A percentile compares a stretch with the other conserved stretches of the same genome.
phyloP scores from a whole-genome alignment of 2,329 filamentous ascomycete genomes.

The Malbranchea cinnamomea region DNA sequence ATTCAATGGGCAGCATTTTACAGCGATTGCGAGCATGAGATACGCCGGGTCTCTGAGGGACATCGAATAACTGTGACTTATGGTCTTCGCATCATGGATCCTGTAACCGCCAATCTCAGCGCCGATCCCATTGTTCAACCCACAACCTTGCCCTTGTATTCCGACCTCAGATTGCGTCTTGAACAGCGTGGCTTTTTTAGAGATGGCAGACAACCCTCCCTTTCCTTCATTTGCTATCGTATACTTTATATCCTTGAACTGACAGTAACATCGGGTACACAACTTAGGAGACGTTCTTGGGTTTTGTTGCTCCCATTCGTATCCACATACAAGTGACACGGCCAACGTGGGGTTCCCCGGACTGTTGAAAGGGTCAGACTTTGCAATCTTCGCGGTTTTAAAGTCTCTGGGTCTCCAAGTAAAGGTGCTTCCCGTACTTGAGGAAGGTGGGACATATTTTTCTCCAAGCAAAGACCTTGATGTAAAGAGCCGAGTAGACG shows the following conservation, averaged over 20 bases:
- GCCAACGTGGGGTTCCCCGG: conserved; percentile 16
- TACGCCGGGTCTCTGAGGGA: conserved; percentile 33
- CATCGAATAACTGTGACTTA: conserved; percentile 46
- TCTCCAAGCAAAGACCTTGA: background rate
- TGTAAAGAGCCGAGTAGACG: background rate
- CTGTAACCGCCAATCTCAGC: conserved; percentile 15
- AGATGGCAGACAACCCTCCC: conserved; percentile 16
- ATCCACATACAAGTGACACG: conserved; percentile 26
- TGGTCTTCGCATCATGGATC: conserved; percentile 35
- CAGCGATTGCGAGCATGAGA: conserved; percentile 24
- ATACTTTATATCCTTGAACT: background rate
- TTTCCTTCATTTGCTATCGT: no score
- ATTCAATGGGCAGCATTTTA: conserved; percentile 26
- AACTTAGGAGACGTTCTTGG: conserved; percentile 30
- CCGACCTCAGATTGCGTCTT: conserved; percentile 18
- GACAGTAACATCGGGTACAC: background rate
- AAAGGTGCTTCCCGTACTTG: conserved; percentile 19
- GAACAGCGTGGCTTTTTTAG: conserved; percentile 21
- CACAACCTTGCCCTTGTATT: conserved; percentile 22
- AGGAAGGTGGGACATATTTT: background rate
- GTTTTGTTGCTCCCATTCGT: conserved; percentile 33
- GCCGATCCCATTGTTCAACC: conserved; percentile 17
- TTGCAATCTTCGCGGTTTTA: conserved; percentile 27
- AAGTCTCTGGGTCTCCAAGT: conserved; percentile 18
- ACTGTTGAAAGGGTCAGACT: conserved; percentile 34